phyloP scores from a whole-genome alignment of 1,139 yeast genomes.

The Taiozyma sp. region DNA sequence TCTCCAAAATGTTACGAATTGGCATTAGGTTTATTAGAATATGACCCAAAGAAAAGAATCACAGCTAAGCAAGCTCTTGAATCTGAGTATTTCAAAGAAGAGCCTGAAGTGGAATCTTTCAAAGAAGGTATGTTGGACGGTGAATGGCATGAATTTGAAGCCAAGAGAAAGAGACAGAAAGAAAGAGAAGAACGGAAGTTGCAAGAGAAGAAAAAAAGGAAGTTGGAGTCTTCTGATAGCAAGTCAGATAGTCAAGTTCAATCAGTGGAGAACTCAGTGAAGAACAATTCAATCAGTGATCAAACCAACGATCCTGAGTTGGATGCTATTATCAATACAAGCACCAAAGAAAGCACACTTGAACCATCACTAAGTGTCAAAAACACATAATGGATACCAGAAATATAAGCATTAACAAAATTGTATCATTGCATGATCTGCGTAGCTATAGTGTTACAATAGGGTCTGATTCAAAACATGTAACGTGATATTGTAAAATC shows the following conservation, averaged over 20 bases:
- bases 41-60: constrained; percentile 65
- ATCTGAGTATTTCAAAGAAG: constrained; percentile 66
- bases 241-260: background rate
- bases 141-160: constrained; percentile 98
- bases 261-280: background rate
- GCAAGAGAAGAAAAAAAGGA: constrained; percentile 17
- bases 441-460: no score
- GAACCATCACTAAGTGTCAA: constrained; percentile 2
- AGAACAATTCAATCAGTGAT: background rate
- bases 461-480: no score
- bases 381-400: background rate
- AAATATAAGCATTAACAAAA: background rate
- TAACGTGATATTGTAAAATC: no score
- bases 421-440: background rate
- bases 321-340: background rate
- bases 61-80: constrained; percentile 56
- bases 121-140: constrained; percentile 45
- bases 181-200: constrained; percentile 37
- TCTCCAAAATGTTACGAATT: constrained; percentile 58
- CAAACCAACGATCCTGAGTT: background rate
- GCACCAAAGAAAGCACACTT: constrained; percentile 1
- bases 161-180: constrained; percentile 72
- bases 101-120: constrained; percentile 57
- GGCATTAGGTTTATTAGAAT: constrained; percentile 53
- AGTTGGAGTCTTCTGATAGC: constrained; percentile 2